Conservation (phyloP, 495 filamentous ascomycete genomes). For the Trichoderma erinaceum region DNA sequence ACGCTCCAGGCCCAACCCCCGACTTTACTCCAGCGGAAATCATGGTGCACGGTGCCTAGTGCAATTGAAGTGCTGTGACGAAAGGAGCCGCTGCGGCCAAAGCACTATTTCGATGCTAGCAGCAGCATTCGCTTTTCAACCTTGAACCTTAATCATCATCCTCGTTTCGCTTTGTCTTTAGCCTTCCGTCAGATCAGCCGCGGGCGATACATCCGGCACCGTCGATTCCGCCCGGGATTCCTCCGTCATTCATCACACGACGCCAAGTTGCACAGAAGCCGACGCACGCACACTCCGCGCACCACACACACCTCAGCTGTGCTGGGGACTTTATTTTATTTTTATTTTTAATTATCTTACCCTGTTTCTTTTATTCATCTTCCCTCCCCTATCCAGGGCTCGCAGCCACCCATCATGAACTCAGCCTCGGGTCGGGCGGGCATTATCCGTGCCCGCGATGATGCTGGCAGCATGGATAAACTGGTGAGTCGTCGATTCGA, state of each 20-base stretch:
- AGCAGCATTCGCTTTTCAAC: neutral
- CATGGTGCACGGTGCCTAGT: too few species aligned
- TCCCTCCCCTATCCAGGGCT: slow-evolving; percentile 4
- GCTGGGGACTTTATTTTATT: neutral
- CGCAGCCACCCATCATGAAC: slow-evolving; percentile 27
- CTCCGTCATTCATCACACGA: slow-evolving; percentile 13
- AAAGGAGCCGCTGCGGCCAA: too few species aligned
- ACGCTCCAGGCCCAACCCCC: too few species aligned
- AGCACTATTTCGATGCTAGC: too few species aligned
- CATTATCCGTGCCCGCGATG: slow-evolving; percentile 39
- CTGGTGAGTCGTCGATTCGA: slow-evolving; percentile 33
- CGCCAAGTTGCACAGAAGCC: slow-evolving; percentile 13
- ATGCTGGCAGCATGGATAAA: slow-evolving; percentile 35
- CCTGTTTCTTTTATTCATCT: neutral
- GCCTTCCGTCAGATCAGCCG: slow-evolving; percentile 11
- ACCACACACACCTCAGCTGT: slow-evolving; percentile 12
- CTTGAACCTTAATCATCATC: neutral
- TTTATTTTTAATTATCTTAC: neutral
- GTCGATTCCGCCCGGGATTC: slow-evolving; percentile 5
- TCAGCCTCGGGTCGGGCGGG: slow-evolving; percentile 43
- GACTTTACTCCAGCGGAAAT: too few species aligned
- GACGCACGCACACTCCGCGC: neutral
- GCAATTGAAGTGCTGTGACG: too few species aligned
- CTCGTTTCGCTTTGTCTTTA: neutral
- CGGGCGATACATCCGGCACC: slow-evolving; percentile 8